Base-by-base conservation (phyloP, 2,329 filamentous ascomycete genomes). In the Dactylellina drechsleri region DNA sequence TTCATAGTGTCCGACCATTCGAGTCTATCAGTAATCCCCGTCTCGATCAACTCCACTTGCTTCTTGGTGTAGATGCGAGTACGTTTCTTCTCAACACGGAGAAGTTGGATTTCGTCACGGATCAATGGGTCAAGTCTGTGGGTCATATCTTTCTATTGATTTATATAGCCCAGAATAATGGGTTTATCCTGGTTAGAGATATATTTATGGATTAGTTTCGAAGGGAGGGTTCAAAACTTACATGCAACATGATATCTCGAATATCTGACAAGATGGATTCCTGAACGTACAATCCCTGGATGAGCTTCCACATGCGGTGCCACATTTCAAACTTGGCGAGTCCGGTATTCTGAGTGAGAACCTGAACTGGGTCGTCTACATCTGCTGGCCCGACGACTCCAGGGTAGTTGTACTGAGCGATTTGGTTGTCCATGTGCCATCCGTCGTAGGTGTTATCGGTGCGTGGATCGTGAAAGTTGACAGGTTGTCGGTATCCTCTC, bases 401-500 rank as follows among this genome's bases (percentile, higher is more conserved):
- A 13, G 43, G 31, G n/a, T 62, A 62, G 8, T 26, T 47, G 41
- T 66, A 73, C 7, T 49, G 49, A 6, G 6, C 45, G 18, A 64
- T 20, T 18, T 49, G 36, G 0, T 2, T 16, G 1, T 5, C 28
- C 4, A 50, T 28, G 5, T 26, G 12, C 70, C 70, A 74, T 12
- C 3, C 5, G 20, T 73, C 68, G 20, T 18, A 18, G 1, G 12
- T 26, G 2, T 57, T 4, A 3, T 40, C 41, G 15, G 7, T 10
- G 2, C 57, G 26, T 26, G 61, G 49, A 40, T 61, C 40, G 15
- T 62, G 56, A 36, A 61, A 66, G 31, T 74, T 74, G 49, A 74
- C 20, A 12, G 70, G 70, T 36, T 74, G 70, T 6, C 70, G 70
- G 16, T 41, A 67, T 16, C 70, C 70, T 45, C 60, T 52, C 6